These are phyloP conservation scores for Paraconiothyrium brasiliense DNA, from an alignment of 2,329 filamentous ascomycete species.

Conservation along the genomic window DNA sequence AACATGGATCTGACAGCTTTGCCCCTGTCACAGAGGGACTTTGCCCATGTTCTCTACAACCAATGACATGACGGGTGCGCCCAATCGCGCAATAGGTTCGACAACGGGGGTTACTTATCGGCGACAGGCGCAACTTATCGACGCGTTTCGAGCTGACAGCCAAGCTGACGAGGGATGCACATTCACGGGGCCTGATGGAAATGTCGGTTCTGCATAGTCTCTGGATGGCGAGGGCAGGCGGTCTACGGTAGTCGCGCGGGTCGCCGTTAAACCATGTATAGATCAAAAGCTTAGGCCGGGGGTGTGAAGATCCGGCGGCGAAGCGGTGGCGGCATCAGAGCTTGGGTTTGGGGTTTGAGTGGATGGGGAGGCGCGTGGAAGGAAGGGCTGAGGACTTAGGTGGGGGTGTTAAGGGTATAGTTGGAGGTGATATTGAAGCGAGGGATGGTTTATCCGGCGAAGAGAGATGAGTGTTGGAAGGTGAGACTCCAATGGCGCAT, in stretches of 20 bases:
- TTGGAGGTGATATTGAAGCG: neutral
- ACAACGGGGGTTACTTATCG: neutral
- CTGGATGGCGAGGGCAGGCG: neutral
- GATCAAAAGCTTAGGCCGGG: neutral
- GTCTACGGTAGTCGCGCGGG: neutral
- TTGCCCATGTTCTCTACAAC: neutral
- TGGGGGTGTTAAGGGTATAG: conserved; percentile 1
- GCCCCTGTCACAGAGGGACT: neutral
- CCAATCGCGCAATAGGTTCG: neutral
- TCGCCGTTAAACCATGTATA: neutral
- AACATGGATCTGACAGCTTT: neutral
- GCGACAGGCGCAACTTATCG: neutral
- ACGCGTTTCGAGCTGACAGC: neutral
- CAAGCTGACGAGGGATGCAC: neutral
- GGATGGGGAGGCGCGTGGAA: neutral
- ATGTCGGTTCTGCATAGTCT: conserved; percentile 7
- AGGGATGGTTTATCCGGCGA: conserved; percentile 5
- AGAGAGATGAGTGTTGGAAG: conserved; percentile 9
- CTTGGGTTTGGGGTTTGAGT: neutral
- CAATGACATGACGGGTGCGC: neutral
- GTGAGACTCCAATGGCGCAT: conserved; percentile 1
- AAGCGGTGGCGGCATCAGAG: conserved; percentile 1
- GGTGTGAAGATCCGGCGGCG: conserved; percentile 2
- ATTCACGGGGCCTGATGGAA: neutral
- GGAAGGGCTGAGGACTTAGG: neutral